These are phyloP conservation scores for Neopestalotiopsis sp. DNA, from an alignment of 2,329 filamentous ascomycete genomes.

Conservation along the genomic window DNA sequence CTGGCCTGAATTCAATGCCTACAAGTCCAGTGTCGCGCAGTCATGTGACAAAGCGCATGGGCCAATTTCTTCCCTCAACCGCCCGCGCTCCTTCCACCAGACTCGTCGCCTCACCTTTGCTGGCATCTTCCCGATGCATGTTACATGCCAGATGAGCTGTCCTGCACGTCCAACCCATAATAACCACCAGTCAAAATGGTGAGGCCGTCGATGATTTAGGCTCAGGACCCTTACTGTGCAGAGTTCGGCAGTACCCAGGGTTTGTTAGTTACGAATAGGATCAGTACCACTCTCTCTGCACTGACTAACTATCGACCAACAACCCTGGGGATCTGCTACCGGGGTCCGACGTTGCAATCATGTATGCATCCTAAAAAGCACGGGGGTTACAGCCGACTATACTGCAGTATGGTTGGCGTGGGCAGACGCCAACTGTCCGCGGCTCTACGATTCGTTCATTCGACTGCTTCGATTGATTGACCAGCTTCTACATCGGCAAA, in stretches of 20 bases:
- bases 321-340: background rate
- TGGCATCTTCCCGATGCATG: constrained; percentile 3
- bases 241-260: background rate
- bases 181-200: background rate
- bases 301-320: background rate
- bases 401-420: background rate
- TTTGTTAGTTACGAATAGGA: constrained; percentile 8
- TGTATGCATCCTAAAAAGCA: background rate
- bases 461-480: background rate
- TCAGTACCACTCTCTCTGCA: background rate
- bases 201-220: background rate
- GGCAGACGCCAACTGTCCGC: background rate
- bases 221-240: background rate
- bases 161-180: background rate
- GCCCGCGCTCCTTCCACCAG: background rate
- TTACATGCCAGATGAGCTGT: constrained; percentile 14
- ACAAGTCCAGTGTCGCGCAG: constrained; percentile 2
- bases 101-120: constrained; percentile 15
- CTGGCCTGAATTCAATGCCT: constrained; percentile 5
- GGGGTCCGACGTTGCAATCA: background rate
- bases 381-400: background rate
- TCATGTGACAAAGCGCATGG: constrained; percentile 16
- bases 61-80: constrained; percentile 13
- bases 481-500: background rate
- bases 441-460: background rate